Percentiles rank a stretch among this genome's conserved stretches.
These are phyloP conservation scores for Scedosporium aurantiacum DNA, from an alignment of 2,329 filamentous ascomycete genomes.

Conservation along the genomic window DNA sequence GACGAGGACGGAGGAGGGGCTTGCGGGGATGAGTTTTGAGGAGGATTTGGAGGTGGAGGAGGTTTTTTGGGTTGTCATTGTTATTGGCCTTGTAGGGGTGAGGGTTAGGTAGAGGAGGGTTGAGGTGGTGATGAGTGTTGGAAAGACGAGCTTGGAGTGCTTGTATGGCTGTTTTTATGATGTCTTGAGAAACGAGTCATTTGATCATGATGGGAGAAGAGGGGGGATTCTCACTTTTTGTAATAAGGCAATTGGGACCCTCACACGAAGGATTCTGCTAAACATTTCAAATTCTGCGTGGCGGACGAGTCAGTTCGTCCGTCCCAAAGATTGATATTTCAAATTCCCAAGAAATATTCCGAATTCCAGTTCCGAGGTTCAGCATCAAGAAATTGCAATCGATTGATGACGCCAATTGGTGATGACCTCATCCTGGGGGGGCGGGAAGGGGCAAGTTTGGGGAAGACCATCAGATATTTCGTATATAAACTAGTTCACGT, in stretches of 20 bases:
- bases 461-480: background rate
- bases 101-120: background rate
- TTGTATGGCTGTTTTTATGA: background rate
- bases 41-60: background rate
- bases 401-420: background rate
- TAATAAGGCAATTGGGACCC: background rate
- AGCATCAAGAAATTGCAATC: background rate
- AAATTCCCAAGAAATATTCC: background rate
- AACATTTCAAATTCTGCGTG: background rate
- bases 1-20: constrained; percentile 78
- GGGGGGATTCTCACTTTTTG: background rate
- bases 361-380: background rate
- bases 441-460: background rate
- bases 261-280: background rate
- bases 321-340: background rate
- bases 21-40: constrained; percentile 44
- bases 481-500: too few relatives aligned
- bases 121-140: background rate
- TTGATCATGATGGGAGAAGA: background rate
- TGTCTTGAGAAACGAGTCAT: background rate
- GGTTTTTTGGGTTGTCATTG: background rate
- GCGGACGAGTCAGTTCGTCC: background rate
- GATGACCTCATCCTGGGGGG: background rate
- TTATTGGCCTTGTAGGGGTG: background rate
- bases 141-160: background rate